Conservation (phyloP, 2,329 filamentous ascomycete genomes). For the Monosporascus sp. region DNA sequence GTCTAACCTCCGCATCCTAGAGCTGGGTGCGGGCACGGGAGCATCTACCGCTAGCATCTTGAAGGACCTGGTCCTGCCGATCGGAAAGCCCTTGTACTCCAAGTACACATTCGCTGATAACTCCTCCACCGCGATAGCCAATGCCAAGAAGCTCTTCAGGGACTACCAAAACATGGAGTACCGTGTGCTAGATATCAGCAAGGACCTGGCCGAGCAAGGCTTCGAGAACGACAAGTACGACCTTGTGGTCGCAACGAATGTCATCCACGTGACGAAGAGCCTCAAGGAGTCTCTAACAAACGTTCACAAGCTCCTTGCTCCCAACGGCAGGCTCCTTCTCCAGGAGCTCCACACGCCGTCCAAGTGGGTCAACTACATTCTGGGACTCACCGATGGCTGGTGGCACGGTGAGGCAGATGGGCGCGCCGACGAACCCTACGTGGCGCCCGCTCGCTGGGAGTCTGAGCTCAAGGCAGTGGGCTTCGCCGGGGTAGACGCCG, state of each 20-base stretch:
- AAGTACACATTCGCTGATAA: no score
- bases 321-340: constrained; percentile 23
- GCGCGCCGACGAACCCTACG: constrained; percentile 20
- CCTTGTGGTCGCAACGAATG: constrained; percentile 18
- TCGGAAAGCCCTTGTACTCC: no score
- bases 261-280: constrained; percentile 14
- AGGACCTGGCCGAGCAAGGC: constrained; percentile 15
- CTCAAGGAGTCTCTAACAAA: constrained; percentile 12
- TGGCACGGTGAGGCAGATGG: constrained; percentile 27
- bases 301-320: constrained; percentile 17
- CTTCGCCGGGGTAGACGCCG: constrained; percentile 14
- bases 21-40: no score
- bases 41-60: no score
- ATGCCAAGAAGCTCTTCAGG: no score
- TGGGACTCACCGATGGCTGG: constrained; percentile 27
- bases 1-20: no score
- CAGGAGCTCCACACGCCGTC: constrained; percentile 17
- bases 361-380: constrained; percentile 24
- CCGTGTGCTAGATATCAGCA: constrained; percentile 13
- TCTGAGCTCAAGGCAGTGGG: constrained; percentile 18
- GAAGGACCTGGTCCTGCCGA: no score
- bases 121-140: no score
- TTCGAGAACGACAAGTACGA: constrained; percentile 16
- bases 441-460: constrained; percentile 20
- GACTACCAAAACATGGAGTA: constrained; percentile 10